Conservation (phyloP, 2,329 filamentous ascomycete genomes). For the Penicillium sp. region DNA sequence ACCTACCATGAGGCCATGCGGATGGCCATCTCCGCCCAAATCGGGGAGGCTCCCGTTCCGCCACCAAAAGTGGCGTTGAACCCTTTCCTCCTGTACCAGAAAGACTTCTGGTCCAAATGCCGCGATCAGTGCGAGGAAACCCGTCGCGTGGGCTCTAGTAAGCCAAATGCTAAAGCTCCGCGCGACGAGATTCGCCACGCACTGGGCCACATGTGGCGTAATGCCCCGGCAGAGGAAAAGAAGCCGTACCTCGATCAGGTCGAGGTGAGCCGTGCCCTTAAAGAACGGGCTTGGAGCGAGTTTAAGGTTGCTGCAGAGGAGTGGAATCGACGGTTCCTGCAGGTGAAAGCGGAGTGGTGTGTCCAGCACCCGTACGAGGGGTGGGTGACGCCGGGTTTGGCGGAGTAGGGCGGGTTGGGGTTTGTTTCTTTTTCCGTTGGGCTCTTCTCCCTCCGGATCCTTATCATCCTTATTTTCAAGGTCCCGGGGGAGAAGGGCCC, state of each 20-base stretch:
- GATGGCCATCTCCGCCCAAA: conserved; percentile 55
- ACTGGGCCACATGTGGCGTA: conserved; percentile 88
- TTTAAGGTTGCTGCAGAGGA: conserved; percentile 71
- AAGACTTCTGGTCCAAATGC: conserved; percentile 64
- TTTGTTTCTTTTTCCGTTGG: neutral
- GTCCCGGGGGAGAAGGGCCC: neutral
- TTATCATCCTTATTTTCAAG: no score
- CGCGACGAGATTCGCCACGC: conserved; percentile 77
- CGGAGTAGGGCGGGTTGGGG: neutral
- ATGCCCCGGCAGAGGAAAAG: conserved; percentile 67
- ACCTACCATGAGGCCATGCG: conserved; percentile 61
- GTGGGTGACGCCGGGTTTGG: conserved; percentile 18
- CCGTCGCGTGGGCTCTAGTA: conserved; percentile 64
- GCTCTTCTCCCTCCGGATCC: no score
- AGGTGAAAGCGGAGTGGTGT: conserved; percentile 44
- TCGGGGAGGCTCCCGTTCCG: conserved; percentile 73
- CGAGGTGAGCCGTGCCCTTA: conserved; percentile 66
- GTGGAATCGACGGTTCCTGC: conserved; percentile 41
- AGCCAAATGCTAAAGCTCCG: conserved; percentile 65
- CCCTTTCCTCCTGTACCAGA: conserved; percentile 87
- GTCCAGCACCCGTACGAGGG: conserved; percentile 37
- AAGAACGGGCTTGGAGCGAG: conserved; percentile 61
- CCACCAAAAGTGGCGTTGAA: conserved; percentile 76
- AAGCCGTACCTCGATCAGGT: conserved; percentile 77
- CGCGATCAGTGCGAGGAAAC: conserved; percentile 69